These are phyloP conservation scores for Sporothrix inflata DNA, from an alignment of 2,329 filamentous ascomycete species.

Conservation along the genomic window DNA sequence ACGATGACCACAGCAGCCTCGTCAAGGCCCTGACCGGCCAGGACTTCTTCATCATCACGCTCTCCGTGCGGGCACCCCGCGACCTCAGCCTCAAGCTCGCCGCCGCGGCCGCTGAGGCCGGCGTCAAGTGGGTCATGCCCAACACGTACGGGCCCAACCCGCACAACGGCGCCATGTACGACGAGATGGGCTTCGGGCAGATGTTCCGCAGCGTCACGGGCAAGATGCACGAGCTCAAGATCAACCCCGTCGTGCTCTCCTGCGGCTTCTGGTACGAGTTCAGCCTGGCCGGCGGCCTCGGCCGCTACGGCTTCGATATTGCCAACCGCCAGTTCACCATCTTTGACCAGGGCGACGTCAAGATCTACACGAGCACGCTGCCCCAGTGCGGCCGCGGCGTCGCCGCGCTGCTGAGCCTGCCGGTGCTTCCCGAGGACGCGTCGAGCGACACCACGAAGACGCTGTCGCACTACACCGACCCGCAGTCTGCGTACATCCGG, in stretches of 20 bases:
- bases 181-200: slow-evolving; percentile 37
- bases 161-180: slow-evolving; percentile 22
- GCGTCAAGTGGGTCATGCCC: slow-evolving; percentile 51
- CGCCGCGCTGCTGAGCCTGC: slow-evolving; percentile 52
- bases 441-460: slow-evolving; percentile 4
- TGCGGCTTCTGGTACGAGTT: slow-evolving; percentile 59
- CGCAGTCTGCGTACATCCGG: slow-evolving; percentile 49
- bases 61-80: slow-evolving; percentile 37
- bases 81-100: slow-evolving; percentile 47
- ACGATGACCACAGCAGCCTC: slow-evolving; percentile 36
- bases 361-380: slow-evolving; percentile 63
- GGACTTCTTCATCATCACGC: slow-evolving; percentile 35
- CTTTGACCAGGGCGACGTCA: slow-evolving; percentile 60
- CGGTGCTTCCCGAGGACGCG: slow-evolving; percentile 29
- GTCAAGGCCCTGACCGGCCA: slow-evolving; percentile 32
- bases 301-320: slow-evolving; percentile 39
- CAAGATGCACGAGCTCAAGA: slow-evolving; percentile 47
- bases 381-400: slow-evolving; percentile 50
- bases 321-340: slow-evolving; percentile 37
- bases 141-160: slow-evolving; percentile 45
- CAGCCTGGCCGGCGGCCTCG: slow-evolving; percentile 44
- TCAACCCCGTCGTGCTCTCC: slow-evolving; percentile 41
- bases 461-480: slow-evolving; percentile 28
- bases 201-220: slow-evolving; percentile 31
- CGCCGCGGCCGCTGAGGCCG: slow-evolving; percentile 48